phyloP scores from a whole-genome alignment of 75 land plant species.

The Isoetes taiwanensis region DNA sequence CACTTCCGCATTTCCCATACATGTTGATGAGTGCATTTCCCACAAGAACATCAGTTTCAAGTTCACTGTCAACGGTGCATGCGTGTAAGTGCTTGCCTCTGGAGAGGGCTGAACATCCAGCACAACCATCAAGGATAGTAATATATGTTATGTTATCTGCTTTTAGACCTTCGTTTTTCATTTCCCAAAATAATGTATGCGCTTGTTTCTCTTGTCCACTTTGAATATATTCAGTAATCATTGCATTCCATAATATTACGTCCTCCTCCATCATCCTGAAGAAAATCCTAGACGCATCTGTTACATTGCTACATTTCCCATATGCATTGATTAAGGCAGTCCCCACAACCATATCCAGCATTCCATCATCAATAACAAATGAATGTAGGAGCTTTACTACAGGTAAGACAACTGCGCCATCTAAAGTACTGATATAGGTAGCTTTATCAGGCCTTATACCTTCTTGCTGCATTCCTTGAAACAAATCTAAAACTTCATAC shows the following conservation, averaged over 20 bases:
- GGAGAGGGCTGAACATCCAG: neutral
- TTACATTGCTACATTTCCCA: too few species aligned
- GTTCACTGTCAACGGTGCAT: neutral
- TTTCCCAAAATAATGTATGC: neutral
- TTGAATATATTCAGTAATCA: neutral
- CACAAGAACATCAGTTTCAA: neutral
- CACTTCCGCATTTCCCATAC: conserved; percentile 6
- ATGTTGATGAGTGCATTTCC: neutral
- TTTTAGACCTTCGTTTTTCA: neutral
- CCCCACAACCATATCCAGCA: neutral
- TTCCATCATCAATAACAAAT: too few species aligned
- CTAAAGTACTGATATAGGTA: too few species aligned
- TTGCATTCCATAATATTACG: neutral
- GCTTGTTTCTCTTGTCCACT: neutral
- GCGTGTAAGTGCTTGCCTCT: neutral
- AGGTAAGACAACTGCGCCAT: too few species aligned
- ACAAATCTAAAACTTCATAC: too few species aligned
- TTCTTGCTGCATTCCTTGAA: too few species aligned
- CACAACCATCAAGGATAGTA: neutral
- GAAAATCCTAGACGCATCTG: too few species aligned
- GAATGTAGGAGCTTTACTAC: too few species aligned
- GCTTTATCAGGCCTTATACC: too few species aligned
- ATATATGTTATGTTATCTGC: neutral
- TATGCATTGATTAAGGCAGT: neutral
- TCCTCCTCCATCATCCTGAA: neutral